Conservation (phyloP, 257 asterid genomes). For the Pogostemon cablin region DNA sequence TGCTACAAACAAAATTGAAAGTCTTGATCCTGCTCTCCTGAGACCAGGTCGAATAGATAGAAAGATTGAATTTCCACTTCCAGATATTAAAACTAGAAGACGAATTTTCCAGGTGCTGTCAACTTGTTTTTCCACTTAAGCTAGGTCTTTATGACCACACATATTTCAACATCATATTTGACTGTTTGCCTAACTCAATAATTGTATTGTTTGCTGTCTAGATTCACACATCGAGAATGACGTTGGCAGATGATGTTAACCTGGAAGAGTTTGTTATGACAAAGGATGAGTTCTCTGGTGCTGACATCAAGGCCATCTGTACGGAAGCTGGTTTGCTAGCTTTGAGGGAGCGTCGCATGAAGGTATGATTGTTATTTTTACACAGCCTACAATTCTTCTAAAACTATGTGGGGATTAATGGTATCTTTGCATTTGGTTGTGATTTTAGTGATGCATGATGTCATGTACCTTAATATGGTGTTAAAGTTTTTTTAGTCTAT, state of each 20-base stretch:
- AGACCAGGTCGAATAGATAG: slow-evolving; percentile 94
- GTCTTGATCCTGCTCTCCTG: slow-evolving; percentile 91
- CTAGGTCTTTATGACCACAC: neutral
- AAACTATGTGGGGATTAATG: neutral
- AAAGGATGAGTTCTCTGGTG: slow-evolving; percentile 92
- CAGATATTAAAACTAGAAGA: slow-evolving; percentile 87
- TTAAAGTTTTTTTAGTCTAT: neutral
- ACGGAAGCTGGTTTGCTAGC: slow-evolving; percentile 97
- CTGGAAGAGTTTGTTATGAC: slow-evolving; percentile 95
- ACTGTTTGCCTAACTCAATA: neutral
- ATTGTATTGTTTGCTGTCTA: slow-evolving; percentile 38
- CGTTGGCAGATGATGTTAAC: slow-evolving; percentile 87
- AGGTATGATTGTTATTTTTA: slow-evolving; percentile 45
- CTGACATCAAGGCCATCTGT: slow-evolving; percentile 94
- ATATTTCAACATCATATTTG: neutral
- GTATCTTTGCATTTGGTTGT: neutral
- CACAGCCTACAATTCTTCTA: neutral
- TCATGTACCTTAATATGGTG: neutral
- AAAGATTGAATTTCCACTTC: slow-evolving; percentile 88
- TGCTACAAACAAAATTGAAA: slow-evolving; percentile 86
- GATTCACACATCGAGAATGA: slow-evolving; percentile 96
- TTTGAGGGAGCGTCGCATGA: slow-evolving; percentile 90
- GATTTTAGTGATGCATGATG: neutral
- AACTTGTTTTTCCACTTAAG: slow-evolving; percentile 17
- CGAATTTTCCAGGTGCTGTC: slow-evolving; percentile 76